phyloP scores from a whole-genome alignment of 129 eudicot genomes.

The Centella asiatica region DNA sequence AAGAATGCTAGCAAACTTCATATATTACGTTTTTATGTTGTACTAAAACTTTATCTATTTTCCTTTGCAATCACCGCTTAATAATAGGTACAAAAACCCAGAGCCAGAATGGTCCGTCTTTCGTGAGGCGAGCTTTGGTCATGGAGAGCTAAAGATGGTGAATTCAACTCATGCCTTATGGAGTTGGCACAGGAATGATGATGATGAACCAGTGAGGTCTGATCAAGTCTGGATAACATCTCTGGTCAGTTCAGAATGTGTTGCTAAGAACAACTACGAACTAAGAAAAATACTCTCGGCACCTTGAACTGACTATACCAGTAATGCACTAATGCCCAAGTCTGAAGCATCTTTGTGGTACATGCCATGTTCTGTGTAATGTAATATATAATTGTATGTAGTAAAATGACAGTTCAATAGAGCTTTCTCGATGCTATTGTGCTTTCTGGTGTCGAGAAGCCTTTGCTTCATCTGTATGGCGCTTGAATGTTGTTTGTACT shows the following conservation, averaged over 20 bases:
- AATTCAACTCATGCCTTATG: conserved; percentile 81
- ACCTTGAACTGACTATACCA: conserved; percentile 19
- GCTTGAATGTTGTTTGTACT: neutral
- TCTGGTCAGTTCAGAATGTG: conserved; percentile 53
- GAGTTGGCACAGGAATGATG: conserved; percentile 98
- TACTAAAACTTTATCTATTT: neutral
- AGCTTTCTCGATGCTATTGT: neutral
- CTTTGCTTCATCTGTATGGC: neutral
- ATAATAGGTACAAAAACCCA: conserved; percentile 57
- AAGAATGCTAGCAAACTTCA: neutral
- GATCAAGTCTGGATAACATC: conserved; percentile 90
- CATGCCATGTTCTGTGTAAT: neutral
- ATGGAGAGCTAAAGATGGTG: conserved; percentile 77
- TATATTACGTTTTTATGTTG: neutral
- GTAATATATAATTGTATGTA: no score
- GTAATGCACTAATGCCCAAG: neutral
- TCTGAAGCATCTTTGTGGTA: neutral
- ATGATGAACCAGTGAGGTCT: conserved; percentile 84
- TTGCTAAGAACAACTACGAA: conserved; percentile 26
- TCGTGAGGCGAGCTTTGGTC: conserved; percentile 97
- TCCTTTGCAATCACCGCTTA: neutral
- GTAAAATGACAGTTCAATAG: no score
- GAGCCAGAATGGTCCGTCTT: conserved; percentile 89
- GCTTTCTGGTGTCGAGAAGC: neutral
- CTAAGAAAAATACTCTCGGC: conserved; percentile 37